Conservation (phyloP, 176 grass and related monocot genomes). For the Aegilops longissima region DNA sequence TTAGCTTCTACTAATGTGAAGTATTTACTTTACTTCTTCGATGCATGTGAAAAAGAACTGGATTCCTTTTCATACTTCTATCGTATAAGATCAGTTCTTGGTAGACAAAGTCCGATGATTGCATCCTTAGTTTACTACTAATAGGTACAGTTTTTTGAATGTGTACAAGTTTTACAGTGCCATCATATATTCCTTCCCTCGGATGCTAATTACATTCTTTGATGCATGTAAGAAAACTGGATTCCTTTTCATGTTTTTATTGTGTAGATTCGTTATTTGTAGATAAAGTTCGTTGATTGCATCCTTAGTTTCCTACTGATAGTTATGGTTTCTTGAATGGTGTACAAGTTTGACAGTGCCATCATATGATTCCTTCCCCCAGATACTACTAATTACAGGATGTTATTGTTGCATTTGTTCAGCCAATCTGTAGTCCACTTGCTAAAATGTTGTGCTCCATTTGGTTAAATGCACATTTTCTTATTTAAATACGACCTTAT, state of each 20-base stretch:
- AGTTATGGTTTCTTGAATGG: neutral
- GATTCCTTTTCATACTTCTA: neutral
- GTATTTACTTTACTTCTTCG: constrained; percentile 2
- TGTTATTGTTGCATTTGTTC: constrained; percentile 1
- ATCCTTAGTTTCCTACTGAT: neutral
- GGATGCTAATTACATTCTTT: neutral
- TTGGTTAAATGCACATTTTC: constrained; percentile 11
- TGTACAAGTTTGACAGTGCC: neutral
- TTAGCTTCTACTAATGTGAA: neutral
- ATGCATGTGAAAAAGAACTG: neutral
- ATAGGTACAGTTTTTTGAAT: neutral
- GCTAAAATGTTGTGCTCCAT: neutral
- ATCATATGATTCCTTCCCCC: neutral
- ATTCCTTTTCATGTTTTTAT: neutral
- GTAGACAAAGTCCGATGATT: neutral
- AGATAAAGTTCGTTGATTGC: neutral
- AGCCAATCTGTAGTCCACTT: neutral
- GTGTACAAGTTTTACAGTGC: neutral
- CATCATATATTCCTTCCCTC: neutral
- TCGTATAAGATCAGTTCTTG: neutral
- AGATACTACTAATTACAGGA: neutral
- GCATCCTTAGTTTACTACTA: neutral
- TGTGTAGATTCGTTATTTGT: neutral
- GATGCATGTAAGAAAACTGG: neutral
- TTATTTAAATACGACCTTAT: neutral